phyloP scores from a whole-genome alignment of 371 early-diverging fungal genomes.

The Mucor circinelloides region DNA sequence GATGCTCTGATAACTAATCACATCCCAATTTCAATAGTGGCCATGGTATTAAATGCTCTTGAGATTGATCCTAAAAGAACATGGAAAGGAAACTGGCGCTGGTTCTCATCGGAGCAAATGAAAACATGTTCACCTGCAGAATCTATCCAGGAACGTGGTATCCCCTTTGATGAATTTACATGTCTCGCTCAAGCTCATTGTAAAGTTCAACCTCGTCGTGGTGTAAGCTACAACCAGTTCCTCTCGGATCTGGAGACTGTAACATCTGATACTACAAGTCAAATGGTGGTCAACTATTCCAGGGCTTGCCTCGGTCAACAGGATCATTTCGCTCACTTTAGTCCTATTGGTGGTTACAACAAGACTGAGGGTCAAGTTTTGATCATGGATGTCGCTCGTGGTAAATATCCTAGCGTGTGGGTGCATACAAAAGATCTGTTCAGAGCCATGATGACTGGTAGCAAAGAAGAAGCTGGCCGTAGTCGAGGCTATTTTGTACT shows the following conservation, averaged over 20 bases:
- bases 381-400: slow-evolving; percentile 78
- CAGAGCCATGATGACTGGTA: slow-evolving; percentile 67
- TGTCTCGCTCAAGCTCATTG: slow-evolving; percentile 86
- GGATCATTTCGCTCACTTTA: slow-evolving; percentile 60
- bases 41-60: slow-evolving; percentile 91
- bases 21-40: slow-evolving; percentile 41
- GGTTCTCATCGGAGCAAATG: slow-evolving; percentile 80
- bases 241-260: slow-evolving; percentile 66
- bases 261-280: slow-evolving; percentile 65
- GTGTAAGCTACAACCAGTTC: slow-evolving; percentile 70
- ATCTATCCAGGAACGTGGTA: slow-evolving; percentile 73
- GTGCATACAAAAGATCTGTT: slow-evolving; percentile 67
- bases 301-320: slow-evolving; percentile 76
- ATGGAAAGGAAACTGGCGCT: slow-evolving; percentile 95
- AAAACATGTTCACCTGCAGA: slow-evolving; percentile 79
- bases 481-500: slow-evolving; percentile 87
- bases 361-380: slow-evolving; percentile 66
- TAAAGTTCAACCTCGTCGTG: slow-evolving; percentile 69
- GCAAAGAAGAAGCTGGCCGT: slow-evolving; percentile 67
- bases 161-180: slow-evolving; percentile 85
- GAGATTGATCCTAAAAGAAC: slow-evolving; percentile 87
- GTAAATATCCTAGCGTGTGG: slow-evolving; percentile 83
- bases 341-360: slow-evolving; percentile 72
- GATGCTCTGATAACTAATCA: not conserved
- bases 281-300: slow-evolving; percentile 86